These are phyloP conservation scores for Penicillium digitatum DNA, from an alignment of 2,329 filamentous ascomycete species.

Conservation along the genomic window DNA sequence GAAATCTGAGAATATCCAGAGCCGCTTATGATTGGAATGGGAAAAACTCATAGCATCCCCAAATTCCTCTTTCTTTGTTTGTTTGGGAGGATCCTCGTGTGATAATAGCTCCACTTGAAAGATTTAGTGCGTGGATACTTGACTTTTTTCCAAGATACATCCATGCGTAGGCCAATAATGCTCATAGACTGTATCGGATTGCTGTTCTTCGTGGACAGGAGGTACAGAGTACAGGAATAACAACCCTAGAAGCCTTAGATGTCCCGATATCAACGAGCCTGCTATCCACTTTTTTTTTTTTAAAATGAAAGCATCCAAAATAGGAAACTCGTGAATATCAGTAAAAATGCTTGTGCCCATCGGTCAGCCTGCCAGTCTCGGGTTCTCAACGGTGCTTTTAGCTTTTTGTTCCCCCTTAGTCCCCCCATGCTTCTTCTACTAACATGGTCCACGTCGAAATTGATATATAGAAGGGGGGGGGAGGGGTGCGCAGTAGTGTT, in stretches of 20 bases:
- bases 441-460: background rate
- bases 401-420: background rate
- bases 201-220: background rate
- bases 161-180: background rate
- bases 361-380: background rate
- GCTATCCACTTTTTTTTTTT: background rate
- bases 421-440: background rate
- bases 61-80: background rate
- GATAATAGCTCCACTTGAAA: background rate
- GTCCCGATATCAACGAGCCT: background rate
- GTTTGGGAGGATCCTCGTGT: background rate
- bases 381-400: background rate
- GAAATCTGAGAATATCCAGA: background rate
- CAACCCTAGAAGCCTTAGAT: background rate
- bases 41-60: background rate
- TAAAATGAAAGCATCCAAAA: background rate
- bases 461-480: background rate
- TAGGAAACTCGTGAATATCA: background rate
- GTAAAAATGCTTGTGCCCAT: background rate
- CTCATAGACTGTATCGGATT: background rate
- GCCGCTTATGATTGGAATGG: background rate
- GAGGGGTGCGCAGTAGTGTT: background rate
- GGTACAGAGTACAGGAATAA: background rate
- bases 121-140: background rate
- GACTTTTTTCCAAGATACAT: background rate